A percentile compares a stretch with the other conserved stretches of the same genome.
Conservation (phyloP, 805 yeast species). For the Hanseniaspora guilliermondii region DNA sequence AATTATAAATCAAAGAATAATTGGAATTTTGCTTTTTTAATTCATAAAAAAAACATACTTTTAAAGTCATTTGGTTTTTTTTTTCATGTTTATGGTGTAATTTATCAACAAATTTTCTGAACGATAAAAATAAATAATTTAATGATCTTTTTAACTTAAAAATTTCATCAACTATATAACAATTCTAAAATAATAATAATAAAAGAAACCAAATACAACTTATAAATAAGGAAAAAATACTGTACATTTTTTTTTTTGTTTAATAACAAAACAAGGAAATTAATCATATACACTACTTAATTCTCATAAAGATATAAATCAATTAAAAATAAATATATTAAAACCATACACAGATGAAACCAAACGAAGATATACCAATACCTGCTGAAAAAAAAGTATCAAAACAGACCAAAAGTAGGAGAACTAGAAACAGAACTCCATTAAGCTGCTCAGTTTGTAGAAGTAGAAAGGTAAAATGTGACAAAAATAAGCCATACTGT, state of each 20-base stretch:
- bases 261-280: background rate
- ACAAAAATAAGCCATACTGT: slow-evolving; percentile 43
- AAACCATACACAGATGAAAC: background rate
- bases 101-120: background rate
- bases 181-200: too few species aligned
- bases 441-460: slow-evolving; percentile 39
- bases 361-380: background rate
- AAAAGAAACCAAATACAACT: too few species aligned
- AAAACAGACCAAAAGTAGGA: slow-evolving; percentile 16
- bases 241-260: too few species aligned
- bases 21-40: too few species aligned
- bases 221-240: too few species aligned
- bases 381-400: slow-evolving; percentile 1
- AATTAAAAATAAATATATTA: too few species aligned
- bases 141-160: background rate
- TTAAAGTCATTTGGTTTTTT: background rate
- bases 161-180: too few species aligned
- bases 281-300: too few species aligned
- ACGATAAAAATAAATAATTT: background rate
- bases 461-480: slow-evolving; percentile 40
- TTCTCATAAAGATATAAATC: too few species aligned
- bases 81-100: background rate
- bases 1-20: too few species aligned
- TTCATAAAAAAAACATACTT: too few species aligned
- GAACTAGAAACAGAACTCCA: slow-evolving; percentile 38